phyloP scores from a whole-genome alignment of 768 basidiomycete genomes.

The Collybia mongolica region DNA sequence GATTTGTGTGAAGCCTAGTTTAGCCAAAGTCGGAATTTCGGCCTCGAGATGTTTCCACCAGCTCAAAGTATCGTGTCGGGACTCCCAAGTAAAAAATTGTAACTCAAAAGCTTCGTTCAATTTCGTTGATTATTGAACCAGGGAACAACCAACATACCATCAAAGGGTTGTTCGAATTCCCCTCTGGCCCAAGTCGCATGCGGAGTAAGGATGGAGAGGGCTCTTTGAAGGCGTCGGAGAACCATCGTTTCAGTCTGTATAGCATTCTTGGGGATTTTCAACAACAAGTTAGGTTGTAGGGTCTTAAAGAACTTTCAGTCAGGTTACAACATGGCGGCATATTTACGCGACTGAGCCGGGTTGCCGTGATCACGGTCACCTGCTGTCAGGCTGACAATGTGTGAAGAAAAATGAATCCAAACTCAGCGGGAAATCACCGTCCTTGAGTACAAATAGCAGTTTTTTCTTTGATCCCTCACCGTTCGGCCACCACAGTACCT shows the following conservation, averaged over 20 bases:
- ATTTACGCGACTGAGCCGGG: no score
- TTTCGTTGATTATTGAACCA: background rate
- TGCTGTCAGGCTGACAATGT: background rate
- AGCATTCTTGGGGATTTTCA: slow-evolving; percentile 21
- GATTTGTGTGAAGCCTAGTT: slow-evolving; percentile 74
- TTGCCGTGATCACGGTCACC: no score
- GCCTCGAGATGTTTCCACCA: slow-evolving; percentile 81
- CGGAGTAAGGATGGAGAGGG: slow-evolving; percentile 42
- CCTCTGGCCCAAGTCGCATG: slow-evolving; percentile 62
- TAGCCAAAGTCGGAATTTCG: slow-evolving; percentile 60
- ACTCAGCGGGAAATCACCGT: slow-evolving; percentile 19
- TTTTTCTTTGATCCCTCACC: slow-evolving; percentile 12
- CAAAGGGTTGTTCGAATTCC: slow-evolving; percentile 49
- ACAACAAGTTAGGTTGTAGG: background rate
- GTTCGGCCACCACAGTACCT: slow-evolving; percentile 42
- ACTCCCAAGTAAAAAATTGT: slow-evolving; percentile 88
- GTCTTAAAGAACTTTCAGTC: background rate
- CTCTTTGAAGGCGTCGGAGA: slow-evolving; percentile 17
- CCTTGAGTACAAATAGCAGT: background rate
- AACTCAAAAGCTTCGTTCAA: slow-evolving; percentile 37
- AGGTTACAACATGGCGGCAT: background rate
- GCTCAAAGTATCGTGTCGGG: slow-evolving; percentile 51
- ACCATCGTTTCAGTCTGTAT: slow-evolving; percentile 26
- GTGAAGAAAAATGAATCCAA: slow-evolving; percentile 1
- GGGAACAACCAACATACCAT: slow-evolving; percentile 49